A percentile compares a stretch with the other conserved stretches of the same genome.
phyloP scores from a whole-genome alignment of 108 stramenopile genomes.

The Cyclotella kingstonii region DNA sequence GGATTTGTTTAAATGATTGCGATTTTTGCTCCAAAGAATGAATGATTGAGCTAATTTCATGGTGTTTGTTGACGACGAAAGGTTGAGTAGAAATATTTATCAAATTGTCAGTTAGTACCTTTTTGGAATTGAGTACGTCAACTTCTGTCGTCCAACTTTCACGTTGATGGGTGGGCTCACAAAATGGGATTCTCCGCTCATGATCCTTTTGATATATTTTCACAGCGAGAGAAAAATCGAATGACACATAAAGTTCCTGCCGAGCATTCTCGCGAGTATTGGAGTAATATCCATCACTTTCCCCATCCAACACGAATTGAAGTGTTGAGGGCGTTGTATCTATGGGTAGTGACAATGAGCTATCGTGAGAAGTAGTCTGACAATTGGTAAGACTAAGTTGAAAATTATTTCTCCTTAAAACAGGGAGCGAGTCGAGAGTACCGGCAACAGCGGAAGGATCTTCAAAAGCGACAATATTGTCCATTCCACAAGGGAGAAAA shows the following conservation, averaged over 20 bases:
- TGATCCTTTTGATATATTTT: neutral
- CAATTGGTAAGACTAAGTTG: constrained; percentile 27
- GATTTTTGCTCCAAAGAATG: constrained; percentile 15
- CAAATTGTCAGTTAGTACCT: too few species aligned
- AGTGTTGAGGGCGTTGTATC: constrained; percentile 15
- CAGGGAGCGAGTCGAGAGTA: too few species aligned
- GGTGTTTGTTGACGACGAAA: neutral
- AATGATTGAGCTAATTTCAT: constrained; percentile 5
- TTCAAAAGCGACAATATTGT: constrained; percentile 10
- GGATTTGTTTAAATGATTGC: constrained; percentile 7
- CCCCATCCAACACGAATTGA: constrained; percentile 1
- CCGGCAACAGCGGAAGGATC: too few species aligned
- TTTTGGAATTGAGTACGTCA: too few species aligned
- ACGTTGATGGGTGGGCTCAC: too few species aligned
- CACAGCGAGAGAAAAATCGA: constrained; percentile 14
- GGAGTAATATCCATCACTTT: neutral
- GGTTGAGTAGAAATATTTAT: too few species aligned
- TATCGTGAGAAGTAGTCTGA: neutral
- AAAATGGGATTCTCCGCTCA: neutral
- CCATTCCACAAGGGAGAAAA: constrained; percentile 23
- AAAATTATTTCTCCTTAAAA: too few species aligned
- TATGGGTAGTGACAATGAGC: constrained; percentile 4
- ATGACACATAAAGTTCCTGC: constrained; percentile 16
- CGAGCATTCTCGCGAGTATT: too few species aligned
- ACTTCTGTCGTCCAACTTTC: too few species aligned